A percentile compares a stretch with the other conserved stretches of the same genome.
Conservation (phyloP, 805 yeast species). For the Metschnikowia proteae region DNA sequence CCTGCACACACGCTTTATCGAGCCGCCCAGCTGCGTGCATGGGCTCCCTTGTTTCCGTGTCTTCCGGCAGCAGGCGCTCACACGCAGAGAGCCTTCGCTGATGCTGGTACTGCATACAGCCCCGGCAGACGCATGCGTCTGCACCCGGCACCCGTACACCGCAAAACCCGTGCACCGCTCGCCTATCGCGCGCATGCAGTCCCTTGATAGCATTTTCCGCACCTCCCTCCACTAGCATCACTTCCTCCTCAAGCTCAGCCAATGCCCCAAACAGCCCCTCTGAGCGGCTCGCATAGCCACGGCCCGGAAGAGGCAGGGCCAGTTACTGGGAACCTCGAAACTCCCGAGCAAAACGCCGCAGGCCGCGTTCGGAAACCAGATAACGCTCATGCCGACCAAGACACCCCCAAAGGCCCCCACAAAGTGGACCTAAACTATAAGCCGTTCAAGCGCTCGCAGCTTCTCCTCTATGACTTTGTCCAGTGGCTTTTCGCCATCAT, state of each 20-base stretch:
- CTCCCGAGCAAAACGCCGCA: neutral
- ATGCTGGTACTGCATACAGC: no score
- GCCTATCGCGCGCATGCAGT: no score
- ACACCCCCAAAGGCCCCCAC: neutral
- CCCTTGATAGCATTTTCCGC: neutral
- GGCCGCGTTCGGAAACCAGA: neutral
- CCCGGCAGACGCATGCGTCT: no score
- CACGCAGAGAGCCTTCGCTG: no score
- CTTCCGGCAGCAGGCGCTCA: no score
- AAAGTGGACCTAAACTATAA: conserved; percentile 8
- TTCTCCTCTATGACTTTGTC: conserved; percentile 45
- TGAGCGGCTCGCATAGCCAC: neutral
- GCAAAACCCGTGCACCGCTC: no score
- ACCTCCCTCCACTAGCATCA: neutral
- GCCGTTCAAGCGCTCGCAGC: conserved; percentile 14
- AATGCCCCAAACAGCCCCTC: neutral
- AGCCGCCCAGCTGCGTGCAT: no score
- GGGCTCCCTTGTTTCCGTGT: no score
- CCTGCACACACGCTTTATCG: no score
- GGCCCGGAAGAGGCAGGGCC: neutral
- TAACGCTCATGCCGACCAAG: neutral
- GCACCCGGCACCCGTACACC: no score
- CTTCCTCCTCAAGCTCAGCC: neutral
- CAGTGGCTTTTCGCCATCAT: conserved; percentile 47
- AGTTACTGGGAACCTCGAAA: neutral